Evolutionary conservation across 208 protist species (phyloP).

Genomic region (Wallacemonas sp.): DNA sequence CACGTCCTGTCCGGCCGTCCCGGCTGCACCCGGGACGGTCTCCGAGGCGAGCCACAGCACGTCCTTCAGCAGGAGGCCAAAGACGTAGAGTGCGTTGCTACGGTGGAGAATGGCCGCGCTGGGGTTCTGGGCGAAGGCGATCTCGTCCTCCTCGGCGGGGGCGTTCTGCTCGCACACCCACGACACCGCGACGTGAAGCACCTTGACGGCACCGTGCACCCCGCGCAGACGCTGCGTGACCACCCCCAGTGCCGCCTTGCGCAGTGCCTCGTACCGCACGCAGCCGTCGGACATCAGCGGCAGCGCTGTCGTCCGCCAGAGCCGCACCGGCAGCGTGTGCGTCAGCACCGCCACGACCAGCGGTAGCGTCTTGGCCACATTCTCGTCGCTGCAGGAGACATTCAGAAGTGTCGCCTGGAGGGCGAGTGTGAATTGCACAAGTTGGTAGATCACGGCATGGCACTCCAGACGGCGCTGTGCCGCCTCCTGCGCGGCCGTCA

Average conservation of each 20-base stretch:
- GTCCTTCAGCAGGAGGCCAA: slow-evolving; percentile 67
- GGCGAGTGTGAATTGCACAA: slow-evolving; percentile 49
- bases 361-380: slow-evolving; percentile 53
- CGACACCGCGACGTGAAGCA: slow-evolving; percentile 51
- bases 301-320: slow-evolving; percentile 57
- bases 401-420: slow-evolving; percentile 66
- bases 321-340: slow-evolving; percentile 47
- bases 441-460: slow-evolving; percentile 43
- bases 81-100: slow-evolving; percentile 47
- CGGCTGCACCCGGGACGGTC: neutral
- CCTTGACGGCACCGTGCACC: slow-evolving; percentile 48
- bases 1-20: neutral
- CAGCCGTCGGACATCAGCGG: slow-evolving; percentile 38
- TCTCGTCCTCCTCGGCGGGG: slow-evolving; percentile 64
- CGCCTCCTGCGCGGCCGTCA: neutral
- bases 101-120: slow-evolving; percentile 42
- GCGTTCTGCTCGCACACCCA: slow-evolving; percentile 54
- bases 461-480: slow-evolving; percentile 12
- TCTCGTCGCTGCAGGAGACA: slow-evolving; percentile 29
- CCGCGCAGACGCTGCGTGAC: slow-evolving; percentile 41
- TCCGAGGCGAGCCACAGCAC: slow-evolving; percentile 46
- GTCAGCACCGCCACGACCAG: slow-evolving; percentile 44
- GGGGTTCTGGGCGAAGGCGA: slow-evolving; percentile 67
- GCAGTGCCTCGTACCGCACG: slow-evolving; percentile 33
- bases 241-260: slow-evolving; percentile 29